A percentile compares a stretch with the other conserved stretches of the same genome.
Evolutionary conservation across 2,329 filamentous ascomycete genomes (phyloP).

Genomic region (Xylaria sp.): DNA sequence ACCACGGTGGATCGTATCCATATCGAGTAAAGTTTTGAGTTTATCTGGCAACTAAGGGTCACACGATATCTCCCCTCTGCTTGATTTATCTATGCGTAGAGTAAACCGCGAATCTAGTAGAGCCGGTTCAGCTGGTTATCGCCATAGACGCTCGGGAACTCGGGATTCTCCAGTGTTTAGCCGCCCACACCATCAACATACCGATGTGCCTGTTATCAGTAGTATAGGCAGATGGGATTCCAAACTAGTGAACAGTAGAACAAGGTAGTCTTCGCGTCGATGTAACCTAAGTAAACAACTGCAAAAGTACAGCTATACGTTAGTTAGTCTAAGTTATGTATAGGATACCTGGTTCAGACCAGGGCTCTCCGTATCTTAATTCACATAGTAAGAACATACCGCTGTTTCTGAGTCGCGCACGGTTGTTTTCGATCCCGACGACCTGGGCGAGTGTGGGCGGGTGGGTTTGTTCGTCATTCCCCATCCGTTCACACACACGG

Average conservation of each 20-base stretch:
- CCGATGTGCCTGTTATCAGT: neutral
- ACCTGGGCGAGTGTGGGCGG: slow-evolving; percentile 27
- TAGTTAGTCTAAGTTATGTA: neutral
- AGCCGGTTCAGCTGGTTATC: neutral
- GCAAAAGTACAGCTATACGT: neutral
- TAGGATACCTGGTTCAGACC: slow-evolving; percentile 14
- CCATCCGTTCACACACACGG: slow-evolving; percentile 34
- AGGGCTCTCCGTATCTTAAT: slow-evolving; percentile 10
- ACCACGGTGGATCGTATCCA: neutral
- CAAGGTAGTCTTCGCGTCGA: slow-evolving; percentile 15
- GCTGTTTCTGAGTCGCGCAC: slow-evolving; percentile 21
- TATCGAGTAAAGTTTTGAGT: neutral
- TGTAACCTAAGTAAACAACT: slow-evolving; percentile 16
- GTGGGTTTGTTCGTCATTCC: slow-evolving; percentile 25
- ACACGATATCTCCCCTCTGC: slow-evolving; percentile 8
- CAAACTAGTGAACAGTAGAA: slow-evolving; percentile 10
- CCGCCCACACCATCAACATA: neutral
- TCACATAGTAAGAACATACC: slow-evolving; percentile 13
- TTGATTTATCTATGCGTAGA: neutral
- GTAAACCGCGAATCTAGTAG: neutral
- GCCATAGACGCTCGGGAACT: slow-evolving; percentile 22
- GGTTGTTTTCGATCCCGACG: slow-evolving; percentile 32
- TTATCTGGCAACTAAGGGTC: neutral
- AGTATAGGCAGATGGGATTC: neutral
- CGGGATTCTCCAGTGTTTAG: slow-evolving; percentile 5